Percentiles rank a stretch among this genome's conserved stretches.
These are phyloP conservation scores for Microstroma glucosiphilum DNA, from an alignment of 1,284 basidiomycete species.

Conservation along the genomic window DNA sequence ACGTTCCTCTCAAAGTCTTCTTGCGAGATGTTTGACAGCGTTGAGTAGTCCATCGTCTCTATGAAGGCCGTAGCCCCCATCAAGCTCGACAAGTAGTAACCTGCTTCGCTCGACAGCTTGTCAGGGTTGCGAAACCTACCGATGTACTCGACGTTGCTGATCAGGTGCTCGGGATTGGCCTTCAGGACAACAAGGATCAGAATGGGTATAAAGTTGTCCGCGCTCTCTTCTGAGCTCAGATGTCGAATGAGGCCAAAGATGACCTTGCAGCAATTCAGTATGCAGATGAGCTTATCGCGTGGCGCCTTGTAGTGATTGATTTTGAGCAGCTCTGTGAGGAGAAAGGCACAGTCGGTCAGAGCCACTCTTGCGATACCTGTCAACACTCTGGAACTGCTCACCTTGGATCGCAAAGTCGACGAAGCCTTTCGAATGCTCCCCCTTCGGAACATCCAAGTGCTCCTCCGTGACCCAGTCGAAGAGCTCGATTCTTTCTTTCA, in stretches of 20 bases:
- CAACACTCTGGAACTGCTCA: constrained; percentile 54
- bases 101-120: constrained; percentile 87
- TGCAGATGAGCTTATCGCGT: constrained; percentile 93
- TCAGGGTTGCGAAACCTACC: constrained; percentile 84
- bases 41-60: constrained; percentile 91
- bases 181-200: constrained; percentile 90
- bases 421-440: constrained; percentile 63
- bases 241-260: constrained; percentile 94
- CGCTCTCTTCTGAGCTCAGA: constrained; percentile 53
- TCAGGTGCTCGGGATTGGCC: constrained; percentile 82
- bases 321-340: constrained; percentile 63
- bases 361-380: background rate
- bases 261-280: constrained; percentile 96
- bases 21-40: constrained; percentile 82
- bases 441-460: constrained; percentile 65
- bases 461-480: constrained; percentile 84
- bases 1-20: constrained; percentile 76
- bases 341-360: background rate
- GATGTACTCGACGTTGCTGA: constrained; percentile 88
- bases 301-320: constrained; percentile 99
- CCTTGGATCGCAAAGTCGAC: constrained; percentile 82
- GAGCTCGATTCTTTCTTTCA: constrained; percentile 80
- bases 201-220: constrained; percentile 89
- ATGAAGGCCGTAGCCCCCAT: constrained; percentile 77
- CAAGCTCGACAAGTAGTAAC: constrained; percentile 92